phyloP scores from a whole-genome alignment of 1,284 basidiomycete genomes.

The Puccinia horiana region DNA sequence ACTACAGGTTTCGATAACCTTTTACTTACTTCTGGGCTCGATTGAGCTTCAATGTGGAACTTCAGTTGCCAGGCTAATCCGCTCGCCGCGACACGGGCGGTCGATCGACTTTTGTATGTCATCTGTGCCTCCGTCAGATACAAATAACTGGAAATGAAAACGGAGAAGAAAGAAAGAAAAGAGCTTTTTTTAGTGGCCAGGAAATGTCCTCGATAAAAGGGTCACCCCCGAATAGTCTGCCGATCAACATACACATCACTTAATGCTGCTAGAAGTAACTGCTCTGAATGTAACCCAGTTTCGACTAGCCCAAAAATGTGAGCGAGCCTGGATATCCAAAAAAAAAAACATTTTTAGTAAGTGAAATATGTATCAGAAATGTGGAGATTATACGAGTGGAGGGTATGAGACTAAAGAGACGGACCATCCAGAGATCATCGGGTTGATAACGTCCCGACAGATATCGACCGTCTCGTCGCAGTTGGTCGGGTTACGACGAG shows the following conservation, averaged over 20 bases:
- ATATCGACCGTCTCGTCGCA: constrained; percentile 41
- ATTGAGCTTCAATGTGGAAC: constrained; percentile 36
- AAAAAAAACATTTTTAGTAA: background rate
- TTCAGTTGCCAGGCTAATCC: constrained; percentile 48
- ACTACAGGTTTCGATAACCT: background rate
- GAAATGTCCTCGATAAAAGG: background rate
- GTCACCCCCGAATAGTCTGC: no score
- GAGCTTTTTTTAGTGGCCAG: background rate
- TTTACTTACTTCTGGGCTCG: constrained; percentile 12
- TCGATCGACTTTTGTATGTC: constrained; percentile 31
- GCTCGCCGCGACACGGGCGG: constrained; percentile 38
- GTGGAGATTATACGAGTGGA: background rate
- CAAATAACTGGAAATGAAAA: constrained; percentile 30
- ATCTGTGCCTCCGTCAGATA: constrained; percentile 39
- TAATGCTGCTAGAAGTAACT: constrained; percentile 38
- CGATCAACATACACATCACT: constrained; percentile 38
- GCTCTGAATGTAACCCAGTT: constrained; percentile 44
- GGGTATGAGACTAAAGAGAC: background rate
- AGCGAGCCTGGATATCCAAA: constrained; percentile 17
- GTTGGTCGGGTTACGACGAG: constrained; percentile 2
- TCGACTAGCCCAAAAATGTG: constrained; percentile 44
- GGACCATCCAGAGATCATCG: constrained; percentile 43
- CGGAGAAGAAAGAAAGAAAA: no score
- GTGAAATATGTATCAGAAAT: no score
- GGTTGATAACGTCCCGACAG: constrained; percentile 37